Evolutionary conservation across 257 asterid genomes (phyloP).

Genomic region (Scutellaria baicalensis): DNA sequence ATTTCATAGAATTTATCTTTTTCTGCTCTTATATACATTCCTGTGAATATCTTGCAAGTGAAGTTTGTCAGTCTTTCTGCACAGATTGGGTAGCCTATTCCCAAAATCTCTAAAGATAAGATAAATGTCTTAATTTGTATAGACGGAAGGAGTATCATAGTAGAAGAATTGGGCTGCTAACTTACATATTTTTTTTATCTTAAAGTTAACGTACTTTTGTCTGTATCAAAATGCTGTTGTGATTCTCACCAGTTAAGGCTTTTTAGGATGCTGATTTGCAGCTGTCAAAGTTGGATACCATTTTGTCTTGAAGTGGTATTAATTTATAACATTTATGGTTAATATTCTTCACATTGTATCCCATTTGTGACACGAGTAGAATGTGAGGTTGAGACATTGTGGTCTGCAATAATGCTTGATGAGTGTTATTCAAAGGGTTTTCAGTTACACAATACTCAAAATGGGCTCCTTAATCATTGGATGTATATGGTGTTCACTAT

Average conservation of each 20-base stretch:
- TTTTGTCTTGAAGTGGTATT: background rate
- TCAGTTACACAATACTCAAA: background rate
- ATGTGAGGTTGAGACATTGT: background rate
- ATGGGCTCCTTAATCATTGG: constrained; percentile 5
- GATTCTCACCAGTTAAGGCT: background rate
- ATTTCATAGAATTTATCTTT: background rate
- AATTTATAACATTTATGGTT: background rate
- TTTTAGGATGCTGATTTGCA: background rate
- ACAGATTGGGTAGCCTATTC: too few relatives aligned
- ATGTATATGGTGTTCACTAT: background rate
- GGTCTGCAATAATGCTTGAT: background rate
- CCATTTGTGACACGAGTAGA: background rate
- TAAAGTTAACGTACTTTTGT: background rate
- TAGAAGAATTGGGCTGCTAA: background rate
- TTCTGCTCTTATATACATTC: background rate
- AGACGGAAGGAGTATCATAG: background rate
- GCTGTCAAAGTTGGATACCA: background rate
- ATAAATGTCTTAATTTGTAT: background rate
- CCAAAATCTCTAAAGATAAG: background rate
- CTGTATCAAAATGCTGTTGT: background rate
- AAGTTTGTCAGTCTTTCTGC: too few relatives aligned
- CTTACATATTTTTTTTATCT: background rate
- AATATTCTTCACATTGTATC: background rate
- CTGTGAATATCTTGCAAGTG: background rate
- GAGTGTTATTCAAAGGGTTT: background rate